Base-by-base conservation (phyloP, 176 grass and related monocot genomes). In the Paspalum vaginatum region DNA sequence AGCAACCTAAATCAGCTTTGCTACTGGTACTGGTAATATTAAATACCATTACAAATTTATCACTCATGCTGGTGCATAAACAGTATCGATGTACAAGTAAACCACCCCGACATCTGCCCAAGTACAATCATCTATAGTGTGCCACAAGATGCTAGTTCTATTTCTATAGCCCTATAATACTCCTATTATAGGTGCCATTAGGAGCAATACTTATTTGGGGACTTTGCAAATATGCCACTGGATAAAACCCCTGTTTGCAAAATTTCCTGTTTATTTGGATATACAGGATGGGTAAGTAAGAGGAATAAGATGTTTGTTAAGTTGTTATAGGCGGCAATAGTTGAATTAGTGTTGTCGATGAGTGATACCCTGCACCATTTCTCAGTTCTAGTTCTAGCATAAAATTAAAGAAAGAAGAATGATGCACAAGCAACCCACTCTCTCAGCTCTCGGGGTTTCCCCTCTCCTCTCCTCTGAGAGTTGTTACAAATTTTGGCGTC, bases 91-190 rank as follows among this genome's bases (percentile, higher is more conserved):
- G n/a, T 1, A 65, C 70, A 45, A 77, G 17, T n/a, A 65, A 74
- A 58, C 62, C 61, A 68, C 25, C 18, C 44, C 0, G 9, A 24
- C 24, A 41, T 47, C 20, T 68, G 11, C 52, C 53, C 27, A 20
- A 45, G 59, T 50, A 72, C n/a, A n/a, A 14, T 62, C 13, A 44
- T 21, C 56, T 71, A n/a, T 16, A 55, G 16, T 0, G 16, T 56
- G 69, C 59, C 37, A 65, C 68, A 85, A 46, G 20, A 80, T 67
- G 18, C 44, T 79, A 39, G 18, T 43, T 79, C 15, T 79, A n/a
- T 73, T 52, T 9, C 38, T 40, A 22, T 18, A 55, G 11, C 6
- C 27, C 14, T 56, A 74, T n/a, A n/a, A n/a, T n/a, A n/a, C n/a
- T n/a, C n/a, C n/a, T n/a, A n/a, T 40, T 11, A 55, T 55, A 75